These are phyloP conservation scores for Monotropa hypopitys DNA, from an alignment of 179 eudicot genomes.

Conservation along the genomic window DNA sequence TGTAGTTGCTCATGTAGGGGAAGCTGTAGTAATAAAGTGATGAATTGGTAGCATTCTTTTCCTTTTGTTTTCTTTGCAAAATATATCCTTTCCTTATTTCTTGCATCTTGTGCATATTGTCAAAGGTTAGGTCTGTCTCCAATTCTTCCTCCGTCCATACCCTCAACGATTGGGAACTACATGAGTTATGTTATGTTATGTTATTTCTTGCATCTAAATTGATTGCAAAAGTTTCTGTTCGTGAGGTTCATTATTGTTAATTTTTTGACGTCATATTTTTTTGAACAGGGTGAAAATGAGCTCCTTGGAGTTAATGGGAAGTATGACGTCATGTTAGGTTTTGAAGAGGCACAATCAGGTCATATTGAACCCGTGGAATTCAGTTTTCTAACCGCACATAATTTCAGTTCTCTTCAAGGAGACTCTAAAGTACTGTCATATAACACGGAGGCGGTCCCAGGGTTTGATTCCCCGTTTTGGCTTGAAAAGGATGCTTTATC, in stretches of 20 bases:
- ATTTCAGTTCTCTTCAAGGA: constrained; percentile 40
- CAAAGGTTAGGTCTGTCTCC: no score
- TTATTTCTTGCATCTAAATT: neutral
- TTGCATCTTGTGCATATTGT: no score
- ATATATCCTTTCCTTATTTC: neutral
- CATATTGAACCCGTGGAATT: constrained; percentile 68
- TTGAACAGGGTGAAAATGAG: constrained; percentile 43
- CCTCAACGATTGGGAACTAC: no score
- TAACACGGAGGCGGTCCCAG: constrained; percentile 42
- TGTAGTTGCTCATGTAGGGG: neutral
- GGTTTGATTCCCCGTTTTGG: constrained; percentile 61
- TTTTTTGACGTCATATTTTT: constrained; percentile 3
- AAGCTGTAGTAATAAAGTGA: neutral
- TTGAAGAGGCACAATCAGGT: constrained; percentile 42
- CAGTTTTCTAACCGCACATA: constrained; percentile 56
- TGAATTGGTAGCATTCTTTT: neutral
- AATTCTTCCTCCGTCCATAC: no score
- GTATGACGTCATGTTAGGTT: constrained; percentile 32
- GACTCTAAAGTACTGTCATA: constrained; percentile 43
- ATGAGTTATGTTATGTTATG: no score
- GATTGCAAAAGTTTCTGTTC: neutral
- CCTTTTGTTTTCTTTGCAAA: neutral
- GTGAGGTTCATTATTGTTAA: neutral
- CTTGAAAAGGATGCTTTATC: constrained; percentile 45
- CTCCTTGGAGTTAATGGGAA: constrained; percentile 35